A percentile compares a stretch with the other conserved stretches of the same genome.
phyloP scores from a whole-genome alignment of 2,329 filamentous ascomycete genomes.

The Hymenoscyphus fructigenus region DNA sequence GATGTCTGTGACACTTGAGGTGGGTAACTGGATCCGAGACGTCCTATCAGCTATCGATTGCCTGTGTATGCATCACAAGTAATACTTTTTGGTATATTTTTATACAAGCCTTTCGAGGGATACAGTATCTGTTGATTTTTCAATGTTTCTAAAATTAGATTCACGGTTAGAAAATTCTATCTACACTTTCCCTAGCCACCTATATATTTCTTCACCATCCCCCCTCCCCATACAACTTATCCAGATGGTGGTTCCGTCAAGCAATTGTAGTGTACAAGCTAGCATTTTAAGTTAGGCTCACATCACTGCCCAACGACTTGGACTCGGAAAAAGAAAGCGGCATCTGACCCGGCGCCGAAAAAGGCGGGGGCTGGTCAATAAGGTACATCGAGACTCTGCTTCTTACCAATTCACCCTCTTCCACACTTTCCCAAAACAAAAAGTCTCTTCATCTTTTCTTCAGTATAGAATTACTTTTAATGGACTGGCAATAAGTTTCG shows the following conservation, averaged over 20 bases:
- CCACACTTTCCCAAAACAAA: not conserved
- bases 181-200: not conserved
- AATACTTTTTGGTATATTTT: not conserved
- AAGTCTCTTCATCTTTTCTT: not conserved
- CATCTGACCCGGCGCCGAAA: not conserved
- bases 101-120: not conserved
- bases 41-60: not conserved
- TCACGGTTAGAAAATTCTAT: not conserved
- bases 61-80: not conserved
- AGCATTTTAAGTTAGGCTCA: not conserved
- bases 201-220: not conserved
- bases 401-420: not conserved
- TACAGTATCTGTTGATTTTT: not conserved
- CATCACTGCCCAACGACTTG: conserved; percentile 1
- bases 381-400: not conserved
- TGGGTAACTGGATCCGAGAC: not conserved
- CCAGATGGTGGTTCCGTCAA: not conserved
- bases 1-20: not conserved
- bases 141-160: not conserved
- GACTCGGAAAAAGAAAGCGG: not conserved
- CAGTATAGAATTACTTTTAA: no score
- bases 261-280: not conserved
- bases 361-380: not conserved
- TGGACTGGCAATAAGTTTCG: not conserved
- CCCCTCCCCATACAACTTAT: not conserved